These are phyloP conservation scores for Hygrocybe coccinea DNA, from an alignment of 768 basidiomycete genomes.

Conservation along the genomic window DNA sequence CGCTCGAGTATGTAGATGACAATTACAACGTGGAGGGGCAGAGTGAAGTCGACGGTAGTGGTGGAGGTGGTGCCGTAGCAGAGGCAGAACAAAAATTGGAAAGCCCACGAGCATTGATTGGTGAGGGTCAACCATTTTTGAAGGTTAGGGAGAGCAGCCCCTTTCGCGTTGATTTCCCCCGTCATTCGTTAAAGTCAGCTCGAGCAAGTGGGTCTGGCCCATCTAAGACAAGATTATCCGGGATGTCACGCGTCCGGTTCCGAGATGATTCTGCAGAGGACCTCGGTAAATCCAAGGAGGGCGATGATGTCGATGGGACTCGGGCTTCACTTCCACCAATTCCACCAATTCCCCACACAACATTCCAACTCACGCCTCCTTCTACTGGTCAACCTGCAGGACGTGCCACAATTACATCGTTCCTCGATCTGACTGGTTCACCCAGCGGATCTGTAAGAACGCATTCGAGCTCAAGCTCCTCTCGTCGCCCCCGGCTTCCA, in stretches of 20 bases:
- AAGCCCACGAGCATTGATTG: slow-evolving; percentile 7
- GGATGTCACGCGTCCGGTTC: slow-evolving; percentile 18
- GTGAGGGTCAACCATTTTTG: slow-evolving; percentile 24
- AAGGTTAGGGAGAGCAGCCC: slow-evolving; percentile 42
- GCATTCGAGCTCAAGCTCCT: slow-evolving; percentile 20
- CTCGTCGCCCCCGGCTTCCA: slow-evolving; percentile 11
- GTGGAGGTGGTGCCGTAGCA: slow-evolving; percentile 1
- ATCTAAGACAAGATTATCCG: slow-evolving; percentile 23
- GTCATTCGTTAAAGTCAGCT: slow-evolving; percentile 12
- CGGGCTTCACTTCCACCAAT: not conserved
- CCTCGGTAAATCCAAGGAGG: not conserved
- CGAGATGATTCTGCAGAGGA: not conserved
- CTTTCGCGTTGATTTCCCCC: slow-evolving; percentile 42
- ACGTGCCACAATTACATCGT: slow-evolving; percentile 24
- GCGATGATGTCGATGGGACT: not conserved
- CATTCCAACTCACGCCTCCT: slow-evolving; percentile 4
- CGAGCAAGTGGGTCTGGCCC: slow-evolving; percentile 18
- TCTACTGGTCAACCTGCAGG: slow-evolving; percentile 7
- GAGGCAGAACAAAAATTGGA: not conserved
- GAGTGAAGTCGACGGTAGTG: not conserved
- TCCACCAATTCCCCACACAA: not conserved
- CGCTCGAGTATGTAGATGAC: not conserved
- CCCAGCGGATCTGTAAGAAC: slow-evolving; percentile 27
- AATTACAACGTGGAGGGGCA: not conserved
- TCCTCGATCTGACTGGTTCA: slow-evolving; percentile 36